Evolutionary conservation across 768 basidiomycete species (phyloP), one percentile per base, ranked within the genome.

Genomic region (Mycena metata): DNA sequence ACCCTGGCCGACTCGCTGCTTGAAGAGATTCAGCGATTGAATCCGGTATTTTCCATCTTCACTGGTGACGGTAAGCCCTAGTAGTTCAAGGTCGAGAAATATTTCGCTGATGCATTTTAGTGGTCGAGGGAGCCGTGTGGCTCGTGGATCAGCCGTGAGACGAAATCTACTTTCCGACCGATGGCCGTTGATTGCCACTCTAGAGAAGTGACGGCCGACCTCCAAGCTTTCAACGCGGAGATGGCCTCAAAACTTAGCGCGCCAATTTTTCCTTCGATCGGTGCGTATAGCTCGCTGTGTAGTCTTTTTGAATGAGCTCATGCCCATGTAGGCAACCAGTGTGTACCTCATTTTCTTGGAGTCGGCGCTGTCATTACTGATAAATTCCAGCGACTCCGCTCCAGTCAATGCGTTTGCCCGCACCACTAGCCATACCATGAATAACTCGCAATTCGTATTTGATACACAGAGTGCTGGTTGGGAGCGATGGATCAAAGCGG

Each of bases 331-430:
- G 66, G 67, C 3, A 65, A 64, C 46, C 68, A 64, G 68, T 65
- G 45, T n/a, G 63, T 35, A 26, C 13, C 26, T 46, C 10, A 13
- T 17, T 50, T 24, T 4, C 8, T 1, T 11, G 7, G 6, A 8
- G 9, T 17, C 30, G 1, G 3, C 11, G 12, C 10, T 24, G 23
- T 50, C 8, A 17, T 46, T 5, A 52, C 39, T 12, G 23, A 36
- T 0, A 10, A 36, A 45, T 13, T 21, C 13, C 65, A 83, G 82
- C 70, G 83, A 84, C 64, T 72, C 79, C 21, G 76, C 79, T 1
- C 83, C 83, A 30, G 82, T 82, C 51, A 84, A 84, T 72, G 72
- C 74, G 23, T 84, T 84, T 73, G 79, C 83, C 8, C 79, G 81
- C 6, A 74, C 70, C 35, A 79, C 77, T 13, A 79, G 76, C 24